A percentile compares a stretch with the other conserved stretches of the same genome.
phyloP scores from a whole-genome alignment of 306 rosid genomes.

The Dryas drummondii region DNA sequence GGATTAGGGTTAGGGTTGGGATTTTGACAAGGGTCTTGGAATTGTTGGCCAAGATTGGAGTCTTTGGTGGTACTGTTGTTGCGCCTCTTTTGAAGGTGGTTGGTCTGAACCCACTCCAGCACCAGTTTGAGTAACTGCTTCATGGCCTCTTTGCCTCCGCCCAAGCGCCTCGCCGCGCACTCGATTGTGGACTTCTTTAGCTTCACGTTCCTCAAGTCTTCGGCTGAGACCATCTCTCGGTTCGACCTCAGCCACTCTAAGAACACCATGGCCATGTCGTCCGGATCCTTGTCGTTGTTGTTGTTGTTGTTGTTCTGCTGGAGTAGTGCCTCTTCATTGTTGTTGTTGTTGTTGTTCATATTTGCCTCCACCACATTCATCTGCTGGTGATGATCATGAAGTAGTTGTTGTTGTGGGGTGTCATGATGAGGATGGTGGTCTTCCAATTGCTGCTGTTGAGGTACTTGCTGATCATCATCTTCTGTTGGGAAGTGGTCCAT shows the following conservation, averaged over 20 bases:
- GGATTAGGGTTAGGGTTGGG: constrained; percentile 40
- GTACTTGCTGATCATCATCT: constrained; percentile 10
- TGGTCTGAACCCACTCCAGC: constrained; percentile 92
- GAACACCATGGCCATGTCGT: constrained; percentile 82
- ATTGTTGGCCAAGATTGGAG: constrained; percentile 14
- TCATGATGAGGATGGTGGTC: too few relatives aligned
- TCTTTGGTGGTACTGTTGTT: constrained; percentile 25
- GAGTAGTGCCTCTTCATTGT: neutral
- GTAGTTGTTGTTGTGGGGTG: constrained; percentile 2
- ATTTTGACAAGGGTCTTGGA: constrained; percentile 39
- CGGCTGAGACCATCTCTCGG: constrained; percentile 79
- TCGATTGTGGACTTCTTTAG: constrained; percentile 77
- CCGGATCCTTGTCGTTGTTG: constrained; percentile 14
- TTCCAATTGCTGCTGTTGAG: neutral
- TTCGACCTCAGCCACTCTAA: constrained; percentile 85
- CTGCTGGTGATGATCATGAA: constrained; percentile 4
- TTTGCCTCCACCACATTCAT: too few relatives aligned
- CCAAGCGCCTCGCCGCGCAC: constrained; percentile 74
- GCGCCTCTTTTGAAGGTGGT: constrained; percentile 70
- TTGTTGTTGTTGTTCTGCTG: neutral
- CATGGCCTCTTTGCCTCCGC: constrained; percentile 96
- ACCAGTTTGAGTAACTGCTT: constrained; percentile 83
- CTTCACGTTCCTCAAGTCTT: constrained; percentile 81
- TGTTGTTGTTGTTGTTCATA: neutral
- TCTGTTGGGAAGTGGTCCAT: constrained; percentile 38